Evolutionary conservation across 768 basidiomycete species (phyloP).

Genomic region (Lentinus tigrinus): DNA sequence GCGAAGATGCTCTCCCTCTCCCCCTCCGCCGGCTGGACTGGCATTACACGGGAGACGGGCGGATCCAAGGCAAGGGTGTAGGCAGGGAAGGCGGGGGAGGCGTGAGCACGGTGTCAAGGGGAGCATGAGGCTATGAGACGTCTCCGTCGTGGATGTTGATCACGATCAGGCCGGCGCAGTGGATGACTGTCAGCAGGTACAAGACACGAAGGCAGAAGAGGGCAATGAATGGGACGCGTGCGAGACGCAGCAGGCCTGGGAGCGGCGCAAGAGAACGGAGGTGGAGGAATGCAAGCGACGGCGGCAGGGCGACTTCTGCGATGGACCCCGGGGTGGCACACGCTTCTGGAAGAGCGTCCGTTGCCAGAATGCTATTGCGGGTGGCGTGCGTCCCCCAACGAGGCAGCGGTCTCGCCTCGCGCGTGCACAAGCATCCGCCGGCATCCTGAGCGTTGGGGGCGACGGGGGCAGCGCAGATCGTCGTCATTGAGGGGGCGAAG

Average conservation of each 20-base stretch:
- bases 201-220: neutral
- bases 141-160: neutral
- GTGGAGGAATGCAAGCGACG: constrained; percentile 5
- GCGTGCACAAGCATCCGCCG: neutral
- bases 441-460: neutral
- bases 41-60: neutral
- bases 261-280: constrained; percentile 6
- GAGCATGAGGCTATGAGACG: constrained; percentile 17
- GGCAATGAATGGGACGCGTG: neutral
- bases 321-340: constrained; percentile 2
- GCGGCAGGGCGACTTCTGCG: constrained; percentile 6
- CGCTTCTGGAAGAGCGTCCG: constrained; percentile 3
- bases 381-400: neutral
- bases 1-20: too few relatives aligned
- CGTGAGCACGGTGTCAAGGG: constrained; percentile 2
- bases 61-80: neutral
- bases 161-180: neutral
- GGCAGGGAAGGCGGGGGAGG: neutral
- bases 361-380: neutral
- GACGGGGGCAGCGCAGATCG: constrained; percentile 13
- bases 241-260: neutral
- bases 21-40: neutral
- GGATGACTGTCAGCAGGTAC: neutral
- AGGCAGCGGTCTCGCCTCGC: neutral
- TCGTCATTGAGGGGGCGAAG: constrained; percentile 10